Evolutionary conservation across 225 moss, liverwort and hornwort genomes (phyloP).

Genomic region (Pleurozium schreberi): DNA sequence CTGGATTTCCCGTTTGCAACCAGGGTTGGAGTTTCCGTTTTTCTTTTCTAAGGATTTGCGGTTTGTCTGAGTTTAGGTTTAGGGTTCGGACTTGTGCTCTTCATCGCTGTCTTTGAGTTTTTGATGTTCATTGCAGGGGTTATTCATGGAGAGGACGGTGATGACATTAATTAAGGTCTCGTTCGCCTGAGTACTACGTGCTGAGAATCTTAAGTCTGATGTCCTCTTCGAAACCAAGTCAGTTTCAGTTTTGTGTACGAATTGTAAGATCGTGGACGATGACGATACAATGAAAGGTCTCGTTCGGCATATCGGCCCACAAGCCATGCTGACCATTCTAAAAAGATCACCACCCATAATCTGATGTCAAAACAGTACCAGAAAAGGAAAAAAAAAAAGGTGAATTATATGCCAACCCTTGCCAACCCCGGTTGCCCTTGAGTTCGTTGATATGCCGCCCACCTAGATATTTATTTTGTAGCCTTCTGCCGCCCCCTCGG

Average conservation of each 20-base stretch:
- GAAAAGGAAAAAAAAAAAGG: too few relatives aligned
- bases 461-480: background rate
- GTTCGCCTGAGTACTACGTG: slow-evolving; percentile 34
- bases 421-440: background rate
- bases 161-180: slow-evolving; percentile 34
- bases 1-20: too few relatives aligned
- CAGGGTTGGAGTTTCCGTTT: too few relatives aligned
- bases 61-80: background rate
- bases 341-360: slow-evolving; percentile 25
- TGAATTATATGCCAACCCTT: background rate
- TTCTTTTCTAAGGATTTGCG: too few relatives aligned
- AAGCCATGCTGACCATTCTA: slow-evolving; percentile 38
- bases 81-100: background rate
- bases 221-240: background rate
- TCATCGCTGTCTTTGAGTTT: background rate
- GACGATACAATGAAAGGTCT: slow-evolving; percentile 23
- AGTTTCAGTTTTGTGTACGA: background rate
- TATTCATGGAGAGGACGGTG: background rate
- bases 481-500: background rate
- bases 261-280: background rate
- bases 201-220: slow-evolving; percentile 36
- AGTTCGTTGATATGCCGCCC: background rate
- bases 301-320: slow-evolving; percentile 34
- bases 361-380: background rate
- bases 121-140: too few relatives aligned